phyloP scores from a whole-genome alignment of 805 yeast species.

The Kluyveromyces dobzhanskii region DNA sequence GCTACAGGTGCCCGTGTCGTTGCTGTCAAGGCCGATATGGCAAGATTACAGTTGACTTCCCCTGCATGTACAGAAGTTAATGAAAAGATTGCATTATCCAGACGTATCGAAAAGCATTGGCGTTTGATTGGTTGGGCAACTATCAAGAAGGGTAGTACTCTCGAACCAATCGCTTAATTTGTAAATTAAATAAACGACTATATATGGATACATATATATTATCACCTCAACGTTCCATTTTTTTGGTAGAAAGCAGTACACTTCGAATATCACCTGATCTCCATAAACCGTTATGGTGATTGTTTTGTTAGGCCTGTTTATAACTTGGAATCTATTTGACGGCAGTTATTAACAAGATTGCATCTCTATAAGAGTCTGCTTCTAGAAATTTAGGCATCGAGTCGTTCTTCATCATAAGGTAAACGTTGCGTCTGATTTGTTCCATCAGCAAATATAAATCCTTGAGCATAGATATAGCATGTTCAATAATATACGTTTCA shows the following conservation, averaged over 20 bases:
- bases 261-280: too few species aligned
- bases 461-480: constrained; percentile 22
- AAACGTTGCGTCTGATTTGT: constrained; percentile 42
- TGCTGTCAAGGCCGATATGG: constrained; percentile 98
- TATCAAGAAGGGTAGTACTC: constrained; percentile 84
- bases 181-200: constrained; percentile 5
- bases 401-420: constrained; percentile 59
- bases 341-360: constrained; percentile 10
- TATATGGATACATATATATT: not conserved
- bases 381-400: constrained; percentile 61
- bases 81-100: constrained; percentile 95
- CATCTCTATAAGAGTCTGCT: constrained; percentile 33
- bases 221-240: constrained; percentile 2
- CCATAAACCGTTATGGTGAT: too few species aligned
- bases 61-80: constrained; percentile 99
- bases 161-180: constrained; percentile 53
- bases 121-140: constrained; percentile 99
- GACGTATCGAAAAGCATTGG: constrained; percentile 99
- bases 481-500: not conserved
- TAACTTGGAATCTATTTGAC: constrained; percentile 6
- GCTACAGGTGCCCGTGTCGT: constrained; percentile 99
- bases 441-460: constrained; percentile 37
- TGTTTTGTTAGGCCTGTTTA: too few species aligned
- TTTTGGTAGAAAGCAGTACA: not conserved
- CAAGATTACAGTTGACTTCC: constrained; percentile 89